These are phyloP conservation scores for Tylopilus felleus DNA, from an alignment of 768 basidiomycete genomes.

Conservation along the genomic window DNA sequence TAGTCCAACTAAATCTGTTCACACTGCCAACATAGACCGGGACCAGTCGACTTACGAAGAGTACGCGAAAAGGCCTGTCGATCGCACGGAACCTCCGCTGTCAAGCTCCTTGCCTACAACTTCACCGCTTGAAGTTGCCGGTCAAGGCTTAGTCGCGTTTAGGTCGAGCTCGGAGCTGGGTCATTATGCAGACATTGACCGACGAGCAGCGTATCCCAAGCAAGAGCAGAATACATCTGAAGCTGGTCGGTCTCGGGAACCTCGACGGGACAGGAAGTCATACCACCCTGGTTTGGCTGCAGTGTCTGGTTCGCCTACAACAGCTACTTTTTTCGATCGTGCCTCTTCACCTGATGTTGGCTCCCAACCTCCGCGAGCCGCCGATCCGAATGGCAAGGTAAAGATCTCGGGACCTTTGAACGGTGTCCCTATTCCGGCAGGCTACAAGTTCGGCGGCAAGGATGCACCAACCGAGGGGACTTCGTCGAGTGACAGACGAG, in stretches of 20 bases:
- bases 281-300: conserved; percentile 56
- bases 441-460: conserved; percentile 88
- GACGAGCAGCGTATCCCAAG: conserved; percentile 27
- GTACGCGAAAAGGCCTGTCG: conserved; percentile 38
- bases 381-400: conserved; percentile 58
- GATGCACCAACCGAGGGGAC: conserved; percentile 48
- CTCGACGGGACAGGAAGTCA: conserved; percentile 56
- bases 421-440: conserved; percentile 80
- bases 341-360: conserved; percentile 48
- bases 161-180: conserved; percentile 82
- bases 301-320: conserved; percentile 46
- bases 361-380: conserved; percentile 46
- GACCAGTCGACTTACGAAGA: conserved; percentile 25
- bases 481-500: conserved; percentile 63
- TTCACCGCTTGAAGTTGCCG: conserved; percentile 41
- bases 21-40: conserved; percentile 38
- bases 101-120: conserved; percentile 56
- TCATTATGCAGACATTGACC: conserved; percentile 68
- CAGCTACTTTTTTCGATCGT: conserved; percentile 33
- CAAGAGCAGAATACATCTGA: conserved; percentile 52
- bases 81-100: conserved; percentile 55
- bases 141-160: conserved; percentile 30
- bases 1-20: conserved; percentile 55
- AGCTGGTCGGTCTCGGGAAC: conserved; percentile 47
- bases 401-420: conserved; percentile 90